These are phyloP conservation scores for Tricladium varicosporioides DNA, from an alignment of 2,329 filamentous ascomycete genomes.

Conservation along the genomic window DNA sequence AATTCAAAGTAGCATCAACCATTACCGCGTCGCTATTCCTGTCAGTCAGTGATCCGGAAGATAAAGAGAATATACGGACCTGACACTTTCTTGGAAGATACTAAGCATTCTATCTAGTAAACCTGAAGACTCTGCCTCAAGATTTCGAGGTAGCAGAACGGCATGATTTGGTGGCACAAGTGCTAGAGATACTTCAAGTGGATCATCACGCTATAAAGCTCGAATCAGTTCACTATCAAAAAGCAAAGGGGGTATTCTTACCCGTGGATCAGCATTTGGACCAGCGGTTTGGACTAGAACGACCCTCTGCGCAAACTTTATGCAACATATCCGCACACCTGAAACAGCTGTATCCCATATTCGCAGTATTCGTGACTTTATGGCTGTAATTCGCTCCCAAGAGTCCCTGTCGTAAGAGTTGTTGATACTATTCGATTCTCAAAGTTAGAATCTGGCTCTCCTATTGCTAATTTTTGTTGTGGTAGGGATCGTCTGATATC, in stretches of 20 bases:
- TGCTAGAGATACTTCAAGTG: constrained; percentile 81
- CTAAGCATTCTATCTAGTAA: constrained; percentile 84
- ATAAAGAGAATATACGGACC: constrained; percentile 45
- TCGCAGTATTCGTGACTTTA: constrained; percentile 84
- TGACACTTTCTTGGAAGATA: constrained; percentile 81
- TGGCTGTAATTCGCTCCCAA: constrained; percentile 84
- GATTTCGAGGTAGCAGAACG: constrained; percentile 71
- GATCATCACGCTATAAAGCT: constrained; percentile 58
- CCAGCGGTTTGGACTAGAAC: constrained; percentile 90
- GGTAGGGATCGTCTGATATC: no score
- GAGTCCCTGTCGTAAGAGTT: constrained; percentile 76
- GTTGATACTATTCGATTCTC: constrained; percentile 63
- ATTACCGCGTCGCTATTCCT: constrained; percentile 73
- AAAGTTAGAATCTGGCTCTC: constrained; percentile 27
- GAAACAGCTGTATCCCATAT: constrained; percentile 80
- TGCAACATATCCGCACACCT: constrained; percentile 85
- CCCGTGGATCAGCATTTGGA: constrained; percentile 75
- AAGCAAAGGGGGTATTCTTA: constrained; percentile 46
- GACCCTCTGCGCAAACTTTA: constrained; percentile 95
- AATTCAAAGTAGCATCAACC: constrained; percentile 89
- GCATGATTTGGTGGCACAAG: constrained; percentile 83
- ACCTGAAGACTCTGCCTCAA: constrained; percentile 91
- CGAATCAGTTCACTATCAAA: constrained; percentile 14
- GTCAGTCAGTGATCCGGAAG: constrained; percentile 37
- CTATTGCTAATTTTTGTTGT: constrained; percentile 1